Evolutionary conservation across 352 stramenopile species (phyloP).

Genomic region (Globisporangium megalacanthum): DNA sequence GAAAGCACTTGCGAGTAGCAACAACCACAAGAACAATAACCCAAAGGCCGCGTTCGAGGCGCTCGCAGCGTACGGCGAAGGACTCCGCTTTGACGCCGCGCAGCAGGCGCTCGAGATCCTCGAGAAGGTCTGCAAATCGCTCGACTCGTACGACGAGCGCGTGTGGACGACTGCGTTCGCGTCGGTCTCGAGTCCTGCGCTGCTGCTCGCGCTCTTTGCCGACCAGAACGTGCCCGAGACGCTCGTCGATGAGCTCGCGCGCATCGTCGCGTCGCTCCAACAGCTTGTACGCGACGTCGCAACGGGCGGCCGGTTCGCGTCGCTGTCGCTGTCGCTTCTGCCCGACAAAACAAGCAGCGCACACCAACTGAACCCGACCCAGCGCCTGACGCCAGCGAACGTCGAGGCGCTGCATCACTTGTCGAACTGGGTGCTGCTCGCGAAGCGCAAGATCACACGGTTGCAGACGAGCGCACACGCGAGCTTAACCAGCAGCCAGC

Average conservation of each 20-base stretch:
- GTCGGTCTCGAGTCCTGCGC: constrained; percentile 54
- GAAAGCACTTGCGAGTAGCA: constrained; percentile 28
- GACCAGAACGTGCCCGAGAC: constrained; percentile 27
- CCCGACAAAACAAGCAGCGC: constrained; percentile 1
- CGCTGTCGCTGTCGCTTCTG: constrained; percentile 1
- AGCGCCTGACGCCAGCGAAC: constrained; percentile 50
- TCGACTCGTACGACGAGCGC: constrained; percentile 8
- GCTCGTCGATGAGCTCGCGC: constrained; percentile 54
- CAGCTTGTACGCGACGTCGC: constrained; percentile 40
- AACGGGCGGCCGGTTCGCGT: constrained; percentile 31
- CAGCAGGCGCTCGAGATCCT: constrained; percentile 60
- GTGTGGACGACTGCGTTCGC: constrained; percentile 22
- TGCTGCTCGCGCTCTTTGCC: constrained; percentile 59
- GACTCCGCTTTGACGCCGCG: constrained; percentile 49
- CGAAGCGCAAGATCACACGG: constrained; percentile 62
- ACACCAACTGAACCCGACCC: background rate
- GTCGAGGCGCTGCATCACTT: constrained; percentile 72
- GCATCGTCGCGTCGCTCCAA: constrained; percentile 47
- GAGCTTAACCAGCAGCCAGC: constrained; percentile 10
- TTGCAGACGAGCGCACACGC: constrained; percentile 36
- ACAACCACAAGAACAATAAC: constrained; percentile 7
- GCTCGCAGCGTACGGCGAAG: constrained; percentile 46
- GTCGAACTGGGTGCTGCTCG: constrained; percentile 74
- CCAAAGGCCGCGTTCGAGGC: constrained; percentile 33
- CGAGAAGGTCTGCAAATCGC: constrained; percentile 16